Evolutionary conservation across 345 rosid species (phyloP), one percentile per base, ranked within the genome.

Genomic region (Salix exigua): DNA sequence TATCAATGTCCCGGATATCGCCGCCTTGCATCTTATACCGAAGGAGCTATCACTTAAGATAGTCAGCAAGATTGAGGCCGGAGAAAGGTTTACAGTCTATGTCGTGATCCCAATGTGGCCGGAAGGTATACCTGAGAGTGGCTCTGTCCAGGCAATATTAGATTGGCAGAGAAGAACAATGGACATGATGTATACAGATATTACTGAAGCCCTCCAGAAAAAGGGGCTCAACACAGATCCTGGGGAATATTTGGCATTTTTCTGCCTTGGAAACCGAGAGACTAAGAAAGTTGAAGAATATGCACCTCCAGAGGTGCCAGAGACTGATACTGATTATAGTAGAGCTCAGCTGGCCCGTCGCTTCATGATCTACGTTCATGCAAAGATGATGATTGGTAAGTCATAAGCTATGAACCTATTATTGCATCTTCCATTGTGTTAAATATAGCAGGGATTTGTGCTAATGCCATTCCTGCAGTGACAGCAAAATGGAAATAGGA

Each of bases 51-150:
- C 97, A 0, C 74, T 94, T 10, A 94, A 92, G 86, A 90, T 94
- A 0, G 87, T 79, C 12, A 92, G 96, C 68, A 94, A 91, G 76
- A 94, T 92, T 11, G 90, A 92, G 77, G 92, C 90, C 25, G 89
- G 87, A 6, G 90, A 94, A 82, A 77, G 91, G 81, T 94, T 94
- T 17, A 21, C 87, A 0, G 97, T 85, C 37, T 94, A 94, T 72
- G 58, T 94, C 5, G 94, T 92, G 82, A 91, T 94, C 73, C 97
- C 98, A 4, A 85, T 92, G 86, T 94, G 97, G 94, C 98, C 98
- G 2, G 98, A 94, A 81, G 96, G 93, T 3, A 73, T 78, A 62
- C 96, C 98, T 0, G 94, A 87, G 58, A 88, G 93, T 40, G 88
- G 31, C 1, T 70, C 94, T 4, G 90, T 92, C 63, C 92, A 91